phyloP scores from a whole-genome alignment of 2,329 filamentous ascomycete genomes.

The Fusarium globosum region DNA sequence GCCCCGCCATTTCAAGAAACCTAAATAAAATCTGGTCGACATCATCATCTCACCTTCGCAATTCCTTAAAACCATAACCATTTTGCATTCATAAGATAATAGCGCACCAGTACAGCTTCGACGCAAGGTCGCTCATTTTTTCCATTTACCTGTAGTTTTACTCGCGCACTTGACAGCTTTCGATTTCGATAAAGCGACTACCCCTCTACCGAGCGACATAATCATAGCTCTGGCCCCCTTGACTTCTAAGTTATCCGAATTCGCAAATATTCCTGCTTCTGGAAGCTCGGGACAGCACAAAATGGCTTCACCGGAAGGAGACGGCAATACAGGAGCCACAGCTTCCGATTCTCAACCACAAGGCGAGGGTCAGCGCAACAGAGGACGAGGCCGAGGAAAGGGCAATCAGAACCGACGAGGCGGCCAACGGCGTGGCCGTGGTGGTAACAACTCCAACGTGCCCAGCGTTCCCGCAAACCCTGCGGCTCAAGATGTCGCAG shows the following conservation, averaged over 20 bases:
- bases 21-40: slow-evolving; percentile 44
- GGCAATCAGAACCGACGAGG: slow-evolving; percentile 53
- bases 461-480: slow-evolving; percentile 42
- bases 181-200: slow-evolving; percentile 5
- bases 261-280: not conserved
- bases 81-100: not conserved
- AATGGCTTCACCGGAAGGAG: slow-evolving; percentile 39
- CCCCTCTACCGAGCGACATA: slow-evolving; percentile 24
- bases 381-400: slow-evolving; percentile 57
- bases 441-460: slow-evolving; percentile 38
- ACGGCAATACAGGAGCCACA: slow-evolving; percentile 18
- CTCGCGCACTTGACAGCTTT: not conserved
- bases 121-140: not conserved
- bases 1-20: slow-evolving; percentile 41
- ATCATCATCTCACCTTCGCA: slow-evolving; percentile 28
- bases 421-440: slow-evolving; percentile 49
- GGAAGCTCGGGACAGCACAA: not conserved
- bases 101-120: not conserved
- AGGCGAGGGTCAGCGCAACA: slow-evolving; percentile 48
- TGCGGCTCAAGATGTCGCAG: slow-evolving; percentile 48
- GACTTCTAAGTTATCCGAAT: slow-evolving; percentile 1
- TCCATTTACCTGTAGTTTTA: not conserved
- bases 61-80: not conserved
- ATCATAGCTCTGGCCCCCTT: not conserved
- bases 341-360: slow-evolving; percentile 37